Conservation (phyloP, 2,329 filamentous ascomycete species). For the Stemphylium vesicarium region DNA sequence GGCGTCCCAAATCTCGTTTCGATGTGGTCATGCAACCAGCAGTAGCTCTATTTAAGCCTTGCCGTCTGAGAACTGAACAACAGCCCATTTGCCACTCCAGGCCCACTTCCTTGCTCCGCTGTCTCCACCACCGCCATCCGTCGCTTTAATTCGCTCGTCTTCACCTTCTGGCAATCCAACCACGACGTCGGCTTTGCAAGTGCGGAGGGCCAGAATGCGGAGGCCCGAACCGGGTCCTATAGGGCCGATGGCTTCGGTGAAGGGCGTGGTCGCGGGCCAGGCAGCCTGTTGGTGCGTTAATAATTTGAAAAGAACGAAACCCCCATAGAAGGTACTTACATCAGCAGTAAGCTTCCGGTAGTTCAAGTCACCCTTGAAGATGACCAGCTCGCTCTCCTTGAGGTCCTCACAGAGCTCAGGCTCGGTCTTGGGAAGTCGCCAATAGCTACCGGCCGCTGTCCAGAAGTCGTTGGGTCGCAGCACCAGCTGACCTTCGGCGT, state of each 20-base stretch:
- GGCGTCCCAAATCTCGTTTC: background rate
- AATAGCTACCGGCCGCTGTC: constrained; percentile 87
- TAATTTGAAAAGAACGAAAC: background rate
- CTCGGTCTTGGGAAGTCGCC: constrained; percentile 77
- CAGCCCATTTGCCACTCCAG: constrained; percentile 95
- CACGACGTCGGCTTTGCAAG: constrained; percentile 95
- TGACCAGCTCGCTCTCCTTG: constrained; percentile 80
- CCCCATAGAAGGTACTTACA: constrained; percentile 60
- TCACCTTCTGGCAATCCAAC: constrained; percentile 82
- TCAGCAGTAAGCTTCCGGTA: constrained; percentile 92
- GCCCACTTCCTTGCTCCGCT: constrained; percentile 81
- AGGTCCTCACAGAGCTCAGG: constrained; percentile 76
- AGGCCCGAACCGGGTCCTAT: constrained; percentile 81
- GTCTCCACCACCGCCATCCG: constrained; percentile 74
- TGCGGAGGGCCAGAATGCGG: constrained; percentile 84
- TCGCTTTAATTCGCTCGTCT: constrained; percentile 78
- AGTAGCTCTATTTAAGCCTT: constrained; percentile 50
- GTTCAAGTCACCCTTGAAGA: constrained; percentile 98
- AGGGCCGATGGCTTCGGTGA: constrained; percentile 82
- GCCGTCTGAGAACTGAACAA: constrained; percentile 82
- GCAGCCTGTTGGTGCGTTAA: constrained; percentile 58
- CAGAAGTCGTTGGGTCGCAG: constrained; percentile 89
- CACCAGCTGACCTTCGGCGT: constrained; percentile 82
- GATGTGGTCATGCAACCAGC: background rate
- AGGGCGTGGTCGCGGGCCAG: constrained; percentile 89